Base-by-base conservation (phyloP, 129 eudicot genomes). In the Flaveria trinervia region DNA sequence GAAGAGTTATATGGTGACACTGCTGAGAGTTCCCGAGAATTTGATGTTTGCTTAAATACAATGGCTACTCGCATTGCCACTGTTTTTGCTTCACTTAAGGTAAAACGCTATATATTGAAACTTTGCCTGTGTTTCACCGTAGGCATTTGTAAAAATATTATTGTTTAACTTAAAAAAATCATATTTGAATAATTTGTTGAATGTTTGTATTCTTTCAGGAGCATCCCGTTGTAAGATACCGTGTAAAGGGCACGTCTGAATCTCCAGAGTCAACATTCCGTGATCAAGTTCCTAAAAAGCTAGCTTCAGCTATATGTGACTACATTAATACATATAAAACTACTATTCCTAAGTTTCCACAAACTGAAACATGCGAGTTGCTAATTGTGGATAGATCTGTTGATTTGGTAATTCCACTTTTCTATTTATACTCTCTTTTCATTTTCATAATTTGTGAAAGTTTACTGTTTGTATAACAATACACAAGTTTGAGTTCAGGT, bases 21-120 rank as follows among this genome's bases (percentile, higher is more conserved):
- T 78, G 92, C 84, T 74, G 87, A 78, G 51, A 89, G 82, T 77
- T 77, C 96, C 79, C 90, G 77, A 71, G 77, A 68, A 61, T 83
- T 57, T 75, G 96, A 88, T 45, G 75, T 74, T 46, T 87, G 88
- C 82, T 83, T 95, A 79, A 88, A 74, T 76, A 57, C 69, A 54
- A 84, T 95, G 88, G 99, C 97, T 81, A 77, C 77, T 30, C 89
- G 99, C 72, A 83, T 95, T 64, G 92, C 97, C 74, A 95, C 97
- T 43, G 90, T 91, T 78, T 95, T 95, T 85, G 99, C 99, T 78
- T 95, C 99, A 66, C 79, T 95, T 50, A 95, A 91, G 99, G 99
- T 95, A 86, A 9, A 44, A 18, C 45, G 28, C 6, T 55, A 26
- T 43, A 13, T 11, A 49, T 75, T 61, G 61, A 11, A 65, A 68